Conservation (phyloP, 1,139 yeast species). For the Candida sanyaensis region DNA sequence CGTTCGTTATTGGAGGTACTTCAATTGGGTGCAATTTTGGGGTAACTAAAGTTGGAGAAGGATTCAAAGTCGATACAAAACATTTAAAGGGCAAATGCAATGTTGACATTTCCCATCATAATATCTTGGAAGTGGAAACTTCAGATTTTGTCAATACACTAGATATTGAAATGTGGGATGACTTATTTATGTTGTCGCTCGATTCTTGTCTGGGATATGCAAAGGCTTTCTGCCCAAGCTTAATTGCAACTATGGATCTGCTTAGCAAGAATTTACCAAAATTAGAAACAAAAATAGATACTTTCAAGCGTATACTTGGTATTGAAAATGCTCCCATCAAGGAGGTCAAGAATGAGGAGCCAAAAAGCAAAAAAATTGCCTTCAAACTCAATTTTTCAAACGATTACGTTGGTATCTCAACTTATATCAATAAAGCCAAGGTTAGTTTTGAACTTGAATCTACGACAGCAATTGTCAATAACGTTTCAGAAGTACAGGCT, state of each 20-base stretch:
- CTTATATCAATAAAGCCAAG: slow-evolving; percentile 32
- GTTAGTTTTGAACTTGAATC: slow-evolving; percentile 37
- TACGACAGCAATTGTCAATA: slow-evolving; percentile 20
- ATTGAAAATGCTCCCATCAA: not conserved
- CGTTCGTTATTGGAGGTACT: slow-evolving; percentile 14
- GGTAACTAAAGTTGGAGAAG: slow-evolving; percentile 3
- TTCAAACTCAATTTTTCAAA: slow-evolving; percentile 30
- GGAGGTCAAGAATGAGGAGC: not conserved
- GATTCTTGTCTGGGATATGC: slow-evolving; percentile 34
- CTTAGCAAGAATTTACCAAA: slow-evolving; percentile 16
- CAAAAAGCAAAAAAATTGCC: slow-evolving; percentile 14
- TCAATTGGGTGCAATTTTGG: slow-evolving; percentile 6
- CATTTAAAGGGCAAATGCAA: slow-evolving; percentile 9
- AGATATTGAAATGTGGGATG: slow-evolving; percentile 18
- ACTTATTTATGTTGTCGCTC: slow-evolving; percentile 19
- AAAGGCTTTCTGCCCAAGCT: slow-evolving; percentile 32
- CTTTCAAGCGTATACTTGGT: slow-evolving; percentile 13
- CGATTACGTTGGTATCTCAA: slow-evolving; percentile 40
- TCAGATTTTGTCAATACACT: slow-evolving; percentile 28
- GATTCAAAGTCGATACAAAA: not conserved
- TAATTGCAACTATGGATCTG: slow-evolving; percentile 23
- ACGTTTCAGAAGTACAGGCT: slow-evolving; percentile 18
- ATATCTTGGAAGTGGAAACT: slow-evolving; percentile 29
- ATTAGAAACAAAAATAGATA: slow-evolving; percentile 19
- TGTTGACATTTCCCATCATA: slow-evolving; percentile 7